Conservation (phyloP, 2,329 filamentous ascomycete genomes). For the Penicillium palitans region DNA sequence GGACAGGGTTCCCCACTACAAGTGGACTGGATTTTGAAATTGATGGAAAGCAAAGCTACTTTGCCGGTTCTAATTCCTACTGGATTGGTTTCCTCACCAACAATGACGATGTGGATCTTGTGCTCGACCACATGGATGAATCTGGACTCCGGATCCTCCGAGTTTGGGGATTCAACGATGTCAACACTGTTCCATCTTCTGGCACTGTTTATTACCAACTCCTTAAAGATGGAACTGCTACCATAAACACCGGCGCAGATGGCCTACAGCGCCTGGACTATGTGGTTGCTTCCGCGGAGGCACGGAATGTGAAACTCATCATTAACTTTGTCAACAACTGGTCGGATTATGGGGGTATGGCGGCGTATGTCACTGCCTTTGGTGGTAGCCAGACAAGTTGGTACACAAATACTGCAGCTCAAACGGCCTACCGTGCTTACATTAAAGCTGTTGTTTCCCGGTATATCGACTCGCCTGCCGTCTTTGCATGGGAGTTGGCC, state of each 20-base stretch:
- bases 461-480: slow-evolving; percentile 59
- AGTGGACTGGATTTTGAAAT: slow-evolving; percentile 40
- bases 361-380: slow-evolving; percentile 58
- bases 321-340: slow-evolving; percentile 64
- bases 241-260: slow-evolving; percentile 64
- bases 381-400: slow-evolving; percentile 55
- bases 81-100: slow-evolving; percentile 54
- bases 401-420: slow-evolving; percentile 57
- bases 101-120: slow-evolving; percentile 50
- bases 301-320: slow-evolving; percentile 62
- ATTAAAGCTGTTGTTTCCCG: slow-evolving; percentile 60
- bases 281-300: slow-evolving; percentile 61
- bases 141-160: slow-evolving; percentile 54
- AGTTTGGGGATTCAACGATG: slow-evolving; percentile 58
- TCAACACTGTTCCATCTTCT: slow-evolving; percentile 40
- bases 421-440: slow-evolving; percentile 63
- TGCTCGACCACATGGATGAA: slow-evolving; percentile 34
- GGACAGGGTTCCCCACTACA: slow-evolving; percentile 22
- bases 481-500: slow-evolving; percentile 68
- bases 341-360: slow-evolving; percentile 67
- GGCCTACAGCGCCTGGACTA: slow-evolving; percentile 66
- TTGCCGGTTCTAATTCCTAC: slow-evolving; percentile 54
- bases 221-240: slow-evolving; percentile 38
- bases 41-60: slow-evolving; percentile 45
- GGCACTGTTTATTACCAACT: slow-evolving; percentile 50